Percentiles rank a stretch among this genome's conserved stretches.
phyloP scores from a whole-genome alignment of 768 basidiomycete genomes.

The Paxillus involutus region DNA sequence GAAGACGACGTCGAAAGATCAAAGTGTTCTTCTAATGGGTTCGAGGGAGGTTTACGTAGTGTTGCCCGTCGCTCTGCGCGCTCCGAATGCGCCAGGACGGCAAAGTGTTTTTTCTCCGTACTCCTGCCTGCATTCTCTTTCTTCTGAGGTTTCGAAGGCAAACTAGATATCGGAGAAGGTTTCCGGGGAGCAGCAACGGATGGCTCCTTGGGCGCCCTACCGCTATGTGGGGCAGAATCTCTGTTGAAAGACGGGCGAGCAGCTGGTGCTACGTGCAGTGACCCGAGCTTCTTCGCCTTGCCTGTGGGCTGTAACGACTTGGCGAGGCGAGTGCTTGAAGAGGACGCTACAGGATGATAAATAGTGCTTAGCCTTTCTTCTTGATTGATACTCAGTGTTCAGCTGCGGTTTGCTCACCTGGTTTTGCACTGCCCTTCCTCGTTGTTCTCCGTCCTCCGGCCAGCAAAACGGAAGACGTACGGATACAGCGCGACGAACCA shows the following conservation, averaged over 20 bases:
- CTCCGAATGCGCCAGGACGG: slow-evolving; percentile 10
- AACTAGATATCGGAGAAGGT: not conserved
- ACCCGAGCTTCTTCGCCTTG: slow-evolving; percentile 25
- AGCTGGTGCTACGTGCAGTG: slow-evolving; percentile 23
- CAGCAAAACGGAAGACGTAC: slow-evolving; percentile 9
- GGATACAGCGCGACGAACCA: slow-evolving; percentile 3
- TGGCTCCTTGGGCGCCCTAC: slow-evolving; percentile 6
- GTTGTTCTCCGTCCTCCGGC: slow-evolving; percentile 9
- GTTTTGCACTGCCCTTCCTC: slow-evolving; percentile 10
- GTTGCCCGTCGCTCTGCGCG: slow-evolving; percentile 7
- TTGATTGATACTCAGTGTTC: no score
- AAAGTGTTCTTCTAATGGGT: slow-evolving; percentile 36
- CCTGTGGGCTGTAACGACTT: slow-evolving; percentile 27
- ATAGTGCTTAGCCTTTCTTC: not conserved
- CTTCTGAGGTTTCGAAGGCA: not conserved
- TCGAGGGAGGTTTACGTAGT: slow-evolving; percentile 6
- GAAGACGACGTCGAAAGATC: slow-evolving; percentile 31
- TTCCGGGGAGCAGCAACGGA: not conserved
- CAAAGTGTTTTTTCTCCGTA: slow-evolving; percentile 8
- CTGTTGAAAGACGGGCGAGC: slow-evolving; percentile 16
- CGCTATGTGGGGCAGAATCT: slow-evolving; percentile 18
- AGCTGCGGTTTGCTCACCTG: slow-evolving; percentile 10
- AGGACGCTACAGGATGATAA: slow-evolving; percentile 12
- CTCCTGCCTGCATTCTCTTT: not conserved
- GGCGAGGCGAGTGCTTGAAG: slow-evolving; percentile 27